Evolutionary conservation across 2,329 filamentous ascomycete species (phyloP).

Genomic region (Aspergillus texensis): DNA sequence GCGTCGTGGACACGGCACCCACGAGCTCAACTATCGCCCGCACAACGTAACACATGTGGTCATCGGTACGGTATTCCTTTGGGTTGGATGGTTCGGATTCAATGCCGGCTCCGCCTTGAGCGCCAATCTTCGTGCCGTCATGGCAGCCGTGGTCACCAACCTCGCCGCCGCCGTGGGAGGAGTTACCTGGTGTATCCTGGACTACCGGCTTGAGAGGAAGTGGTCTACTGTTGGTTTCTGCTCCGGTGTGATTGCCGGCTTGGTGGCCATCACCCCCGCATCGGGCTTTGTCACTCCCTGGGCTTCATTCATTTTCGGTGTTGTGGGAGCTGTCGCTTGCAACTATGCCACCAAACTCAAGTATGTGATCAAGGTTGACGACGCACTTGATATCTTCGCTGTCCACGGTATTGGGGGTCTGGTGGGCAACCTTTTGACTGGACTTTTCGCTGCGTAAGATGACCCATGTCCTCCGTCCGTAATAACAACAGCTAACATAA

Average conservation of each 20-base stretch:
- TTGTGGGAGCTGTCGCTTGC: slow-evolving; percentile 74
- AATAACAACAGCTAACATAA: slow-evolving; percentile 15
- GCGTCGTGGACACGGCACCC: slow-evolving; percentile 78
- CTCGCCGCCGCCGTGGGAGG: slow-evolving; percentile 81
- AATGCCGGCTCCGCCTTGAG: slow-evolving; percentile 82
- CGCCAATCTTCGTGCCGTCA: slow-evolving; percentile 80
- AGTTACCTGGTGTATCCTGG: slow-evolving; percentile 85
- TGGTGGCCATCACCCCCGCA: slow-evolving; percentile 86
- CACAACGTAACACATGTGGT: slow-evolving; percentile 94
- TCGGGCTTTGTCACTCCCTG: slow-evolving; percentile 85
- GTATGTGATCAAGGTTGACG: slow-evolving; percentile 77
- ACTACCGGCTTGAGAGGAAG: slow-evolving; percentile 86
- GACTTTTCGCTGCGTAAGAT: slow-evolving; percentile 74
- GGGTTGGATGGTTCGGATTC: slow-evolving; percentile 96
- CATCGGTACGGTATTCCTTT: slow-evolving; percentile 88
- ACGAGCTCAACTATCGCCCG: slow-evolving; percentile 86
- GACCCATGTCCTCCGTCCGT: background rate
- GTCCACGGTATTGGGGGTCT: slow-evolving; percentile 78
- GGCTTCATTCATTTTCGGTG: slow-evolving; percentile 78
- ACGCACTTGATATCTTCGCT: slow-evolving; percentile 86
- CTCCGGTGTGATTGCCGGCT: slow-evolving; percentile 82
- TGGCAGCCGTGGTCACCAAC: slow-evolving; percentile 86
- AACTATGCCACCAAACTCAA: slow-evolving; percentile 93
- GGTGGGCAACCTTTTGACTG: slow-evolving; percentile 77
- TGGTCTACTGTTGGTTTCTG: slow-evolving; percentile 95